A percentile compares a stretch with the other conserved stretches of the same genome.
phyloP scores from a whole-genome alignment of 2,329 filamentous ascomycete genomes.

The Stylonectria norvegica region DNA sequence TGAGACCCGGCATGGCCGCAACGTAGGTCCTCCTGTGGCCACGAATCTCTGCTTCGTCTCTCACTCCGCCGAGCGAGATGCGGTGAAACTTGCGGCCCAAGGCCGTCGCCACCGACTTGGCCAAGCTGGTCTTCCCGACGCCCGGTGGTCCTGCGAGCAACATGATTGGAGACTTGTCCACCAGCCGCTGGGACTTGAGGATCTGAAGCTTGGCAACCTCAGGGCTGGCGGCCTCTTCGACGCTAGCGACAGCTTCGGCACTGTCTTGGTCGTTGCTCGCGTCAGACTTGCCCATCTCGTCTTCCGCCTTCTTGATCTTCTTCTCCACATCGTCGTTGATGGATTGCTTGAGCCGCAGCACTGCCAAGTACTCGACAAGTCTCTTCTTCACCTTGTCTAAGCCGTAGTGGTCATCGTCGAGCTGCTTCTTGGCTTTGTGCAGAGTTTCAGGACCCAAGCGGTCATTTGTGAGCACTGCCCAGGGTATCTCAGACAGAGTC shows the following conservation, averaged over 20 bases:
- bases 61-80: slow-evolving; percentile 91
- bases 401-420: slow-evolving; percentile 95
- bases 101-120: slow-evolving; percentile 87
- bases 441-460: slow-evolving; percentile 79
- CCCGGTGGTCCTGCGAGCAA: slow-evolving; percentile 90
- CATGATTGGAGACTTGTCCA: slow-evolving; percentile 94
- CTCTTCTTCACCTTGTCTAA: slow-evolving; percentile 97
- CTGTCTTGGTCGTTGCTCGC: slow-evolving; percentile 19
- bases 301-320: slow-evolving; percentile 67
- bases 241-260: slow-evolving; percentile 18
- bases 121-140: slow-evolving; percentile 92
- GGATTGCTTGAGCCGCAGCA: slow-evolving; percentile 90
- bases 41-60: slow-evolving; percentile 94
- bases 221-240: slow-evolving; percentile 30
- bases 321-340: slow-evolving; percentile 80
- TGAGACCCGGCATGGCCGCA: slow-evolving; percentile 95
- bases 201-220: slow-evolving; percentile 65
- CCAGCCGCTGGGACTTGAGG: slow-evolving; percentile 76
- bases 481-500: slow-evolving; percentile 89
- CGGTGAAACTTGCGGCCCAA: slow-evolving; percentile 94
- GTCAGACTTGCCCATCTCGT: slow-evolving; percentile 46
- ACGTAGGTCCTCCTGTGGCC: slow-evolving; percentile 95
- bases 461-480: slow-evolving; percentile 81
- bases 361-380: slow-evolving; percentile 89
- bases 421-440: slow-evolving; percentile 75